phyloP scores from a whole-genome alignment of 192 early-diverging fungal species.

The Paraglomus brasilianum region DNA sequence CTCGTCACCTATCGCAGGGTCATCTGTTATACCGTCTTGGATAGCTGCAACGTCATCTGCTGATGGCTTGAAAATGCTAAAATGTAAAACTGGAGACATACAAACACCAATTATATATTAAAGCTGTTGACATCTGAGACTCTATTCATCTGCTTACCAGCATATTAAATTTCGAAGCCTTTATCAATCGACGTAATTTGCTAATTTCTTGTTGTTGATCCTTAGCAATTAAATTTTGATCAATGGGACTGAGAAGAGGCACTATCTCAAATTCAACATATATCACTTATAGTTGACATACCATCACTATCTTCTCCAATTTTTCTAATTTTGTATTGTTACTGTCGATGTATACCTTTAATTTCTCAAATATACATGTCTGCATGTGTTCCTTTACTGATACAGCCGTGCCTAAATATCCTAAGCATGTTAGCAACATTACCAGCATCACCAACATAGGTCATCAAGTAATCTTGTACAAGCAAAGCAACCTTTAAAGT shows the following conservation, averaged over 20 bases:
- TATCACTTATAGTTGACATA: slow-evolving; percentile 16
- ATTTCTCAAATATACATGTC: slow-evolving; percentile 52
- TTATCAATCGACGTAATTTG: not conserved
- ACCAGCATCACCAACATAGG: not conserved
- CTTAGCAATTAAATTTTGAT: slow-evolving; percentile 5
- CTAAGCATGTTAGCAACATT: not conserved
- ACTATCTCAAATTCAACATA: not conserved
- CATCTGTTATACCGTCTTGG: not conserved
- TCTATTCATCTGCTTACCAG: not conserved
- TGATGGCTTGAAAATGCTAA: too few species aligned
- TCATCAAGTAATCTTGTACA: not conserved
- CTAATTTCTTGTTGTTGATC: slow-evolving; percentile 14
- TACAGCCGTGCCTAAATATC: slow-evolving; percentile 41
- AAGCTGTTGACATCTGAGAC: not conserved
- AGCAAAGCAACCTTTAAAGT: slow-evolving; percentile 42
- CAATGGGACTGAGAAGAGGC: slow-evolving; percentile 6
- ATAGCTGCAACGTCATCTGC: too few species aligned
- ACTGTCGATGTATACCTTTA: slow-evolving; percentile 48
- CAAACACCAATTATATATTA: too few species aligned
- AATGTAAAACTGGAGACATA: too few species aligned
- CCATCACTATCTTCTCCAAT: slow-evolving; percentile 38
- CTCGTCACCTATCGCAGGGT: not conserved
- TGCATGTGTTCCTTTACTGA: slow-evolving; percentile 42
- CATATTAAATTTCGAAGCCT: too few species aligned
- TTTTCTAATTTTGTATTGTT: slow-evolving; percentile 42